These are phyloP conservation scores for Rostrohypoxylon terebratum DNA, from an alignment of 495 filamentous ascomycete genomes.

Conservation along the genomic window DNA sequence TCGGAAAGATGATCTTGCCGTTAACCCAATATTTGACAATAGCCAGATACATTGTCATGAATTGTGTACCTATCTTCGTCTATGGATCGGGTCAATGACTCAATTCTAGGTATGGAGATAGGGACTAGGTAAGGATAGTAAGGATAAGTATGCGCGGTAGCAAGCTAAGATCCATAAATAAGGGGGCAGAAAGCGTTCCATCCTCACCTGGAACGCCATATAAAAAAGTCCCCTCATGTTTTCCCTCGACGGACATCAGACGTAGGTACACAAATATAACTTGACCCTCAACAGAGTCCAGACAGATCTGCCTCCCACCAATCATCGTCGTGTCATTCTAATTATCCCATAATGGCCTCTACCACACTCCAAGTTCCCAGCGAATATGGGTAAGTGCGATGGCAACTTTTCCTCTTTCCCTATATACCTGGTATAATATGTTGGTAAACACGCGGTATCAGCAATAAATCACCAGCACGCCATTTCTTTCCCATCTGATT, in stretches of 20 bases:
- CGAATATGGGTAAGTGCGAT: constrained; percentile 58
- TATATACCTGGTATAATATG: not conserved
- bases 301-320: not conserved
- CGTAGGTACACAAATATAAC: not conserved
- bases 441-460: not conserved
- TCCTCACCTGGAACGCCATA: constrained; percentile 4
- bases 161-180: constrained; percentile 19
- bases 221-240: constrained; percentile 5
- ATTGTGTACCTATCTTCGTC: not conserved
- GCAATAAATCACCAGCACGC: constrained; percentile 20
- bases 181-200: constrained; percentile 10
- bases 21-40: not conserved
- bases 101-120: constrained; percentile 4
- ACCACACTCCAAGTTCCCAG: constrained; percentile 48
- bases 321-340: not conserved
- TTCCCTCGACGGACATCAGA: not conserved
- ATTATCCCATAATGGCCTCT: constrained; percentile 32
- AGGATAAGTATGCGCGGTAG: not conserved
- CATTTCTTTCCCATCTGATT: constrained; percentile 22
- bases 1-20: constrained; percentile 23
- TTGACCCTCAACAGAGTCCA: not conserved
- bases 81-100: not conserved
- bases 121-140: not conserved
- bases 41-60: not conserved
- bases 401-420: not conserved